Percentiles rank a stretch among this genome's conserved stretches.
Conservation (phyloP, 2,329 filamentous ascomycete species). For the Sporothrix mexicana region DNA sequence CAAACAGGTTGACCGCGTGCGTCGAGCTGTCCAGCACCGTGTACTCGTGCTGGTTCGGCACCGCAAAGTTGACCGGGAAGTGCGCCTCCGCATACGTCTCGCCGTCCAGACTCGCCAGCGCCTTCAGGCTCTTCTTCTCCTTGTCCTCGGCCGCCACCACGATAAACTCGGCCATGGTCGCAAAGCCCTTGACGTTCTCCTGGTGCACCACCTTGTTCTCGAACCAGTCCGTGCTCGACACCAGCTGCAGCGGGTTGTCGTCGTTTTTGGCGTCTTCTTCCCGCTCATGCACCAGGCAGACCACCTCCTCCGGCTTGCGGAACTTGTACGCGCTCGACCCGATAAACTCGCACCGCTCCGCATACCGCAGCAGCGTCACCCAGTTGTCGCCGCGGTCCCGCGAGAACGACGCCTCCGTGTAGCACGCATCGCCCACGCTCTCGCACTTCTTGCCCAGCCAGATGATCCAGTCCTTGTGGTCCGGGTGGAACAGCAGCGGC, state of each 20-base stretch:
- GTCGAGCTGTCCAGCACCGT: constrained; percentile 95
- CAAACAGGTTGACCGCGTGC: constrained; percentile 92
- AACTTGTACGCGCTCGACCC: constrained; percentile 64
- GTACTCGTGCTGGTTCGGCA: constrained; percentile 80
- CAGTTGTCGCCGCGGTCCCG: constrained; percentile 81
- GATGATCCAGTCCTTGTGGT: constrained; percentile 86
- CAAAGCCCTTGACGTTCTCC: constrained; percentile 80
- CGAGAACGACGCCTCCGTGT: constrained; percentile 75
- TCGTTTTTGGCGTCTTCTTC: constrained; percentile 54
- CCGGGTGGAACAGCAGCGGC: constrained; percentile 79
- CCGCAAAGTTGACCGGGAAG: constrained; percentile 84
- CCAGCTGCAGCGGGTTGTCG: constrained; percentile 70
- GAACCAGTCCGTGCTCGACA: constrained; percentile 82
- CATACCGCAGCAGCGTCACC: constrained; percentile 75
- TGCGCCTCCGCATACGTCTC: constrained; percentile 78
- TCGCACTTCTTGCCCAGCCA: constrained; percentile 83
- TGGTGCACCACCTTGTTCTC: constrained; percentile 65
- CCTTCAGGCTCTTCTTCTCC: constrained; percentile 71
- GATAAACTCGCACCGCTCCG: constrained; percentile 85
- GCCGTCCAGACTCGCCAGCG: constrained; percentile 86
- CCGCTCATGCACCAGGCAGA: constrained; percentile 67
- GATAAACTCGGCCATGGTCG: constrained; percentile 96
- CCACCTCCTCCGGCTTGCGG: constrained; percentile 60
- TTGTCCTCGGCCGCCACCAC: constrained; percentile 79
- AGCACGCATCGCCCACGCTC: constrained; percentile 60